Base-by-base conservation (phyloP, 306 rosid genomes). In the Prunus mongolica region DNA sequence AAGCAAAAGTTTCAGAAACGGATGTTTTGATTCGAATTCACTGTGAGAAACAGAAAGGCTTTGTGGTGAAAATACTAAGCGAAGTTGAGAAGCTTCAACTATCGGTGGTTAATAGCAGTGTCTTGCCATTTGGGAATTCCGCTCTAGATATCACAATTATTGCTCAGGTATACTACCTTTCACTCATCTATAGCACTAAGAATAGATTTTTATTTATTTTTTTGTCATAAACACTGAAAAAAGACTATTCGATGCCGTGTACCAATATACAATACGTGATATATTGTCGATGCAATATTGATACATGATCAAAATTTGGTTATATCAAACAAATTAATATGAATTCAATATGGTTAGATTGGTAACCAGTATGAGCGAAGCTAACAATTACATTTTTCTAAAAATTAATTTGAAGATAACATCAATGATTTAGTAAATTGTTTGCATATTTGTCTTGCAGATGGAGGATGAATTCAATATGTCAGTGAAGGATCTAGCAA, bases 1-100 rank as follows among this genome's bases (percentile, higher is more conserved):
- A 91, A 84, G 86, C 88, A 11, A 91, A 80, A 75, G 86, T 83
- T 12, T 84, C 83, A n/a, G 93, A 86, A 49, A 81, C 87, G 54
- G 82, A 90, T 44, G 86, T 93, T n/a, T 78, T 93, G 58, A 69
- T 93, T 41, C 76, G 95, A 69, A 82, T 93, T 78, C 87, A 84
- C 46, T 85, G 91, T 46, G 70, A 84, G 76, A 86, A 83, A 60
- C 82, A 89, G 0, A 84, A 85, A 76, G 96, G 93, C 0, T 10
- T 81, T 44, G 10, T 86, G 25, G 81, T 79, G 51, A 91, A 79
- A 77, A 71, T 91, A 60, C 74, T 88, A 2, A 41, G 77, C 13
- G 86, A 85, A 80, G 73, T 93, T 38, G 96, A 93, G 58, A 89
- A 68, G 25, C 78, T 84, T 56, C 76, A 79, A 18, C 78, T 91